These are phyloP conservation scores for Clitoria ternatea DNA, from an alignment of 306 rosid genomes.

Conservation along the genomic window DNA sequence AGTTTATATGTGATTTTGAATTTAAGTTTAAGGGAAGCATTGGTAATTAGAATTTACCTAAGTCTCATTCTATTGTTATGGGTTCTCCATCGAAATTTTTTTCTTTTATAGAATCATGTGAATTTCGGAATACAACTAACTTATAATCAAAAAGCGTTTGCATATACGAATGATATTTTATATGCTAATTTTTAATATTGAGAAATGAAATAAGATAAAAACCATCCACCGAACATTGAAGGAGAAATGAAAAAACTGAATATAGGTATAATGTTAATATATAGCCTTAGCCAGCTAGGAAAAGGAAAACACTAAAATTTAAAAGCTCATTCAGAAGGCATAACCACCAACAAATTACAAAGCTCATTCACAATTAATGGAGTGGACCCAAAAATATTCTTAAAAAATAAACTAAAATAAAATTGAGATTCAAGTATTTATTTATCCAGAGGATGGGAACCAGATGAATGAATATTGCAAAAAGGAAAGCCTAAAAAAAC, in stretches of 20 bases:
- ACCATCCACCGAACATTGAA: background rate
- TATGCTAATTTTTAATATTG: background rate
- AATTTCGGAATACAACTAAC: too few species aligned
- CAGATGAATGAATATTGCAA: constrained; percentile 16
- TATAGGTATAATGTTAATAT: background rate
- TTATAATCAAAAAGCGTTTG: background rate
- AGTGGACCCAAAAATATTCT: background rate
- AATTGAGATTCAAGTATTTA: background rate
- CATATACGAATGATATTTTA: background rate
- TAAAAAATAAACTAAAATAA: background rate
- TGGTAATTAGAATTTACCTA: too few species aligned
- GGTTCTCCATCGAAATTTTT: too few species aligned
- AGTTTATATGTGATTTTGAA: too few species aligned
- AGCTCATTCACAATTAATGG: constrained; percentile 10
- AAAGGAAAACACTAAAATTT: background rate
- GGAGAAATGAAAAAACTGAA: background rate
- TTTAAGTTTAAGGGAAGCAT: too few species aligned
- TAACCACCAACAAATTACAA: too few species aligned
- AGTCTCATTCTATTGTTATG: too few species aligned
- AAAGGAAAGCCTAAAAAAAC: constrained; percentile 16
- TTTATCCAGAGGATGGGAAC: background rate
- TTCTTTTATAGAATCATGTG: too few species aligned
- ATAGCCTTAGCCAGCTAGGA: background rate
- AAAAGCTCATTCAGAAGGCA: background rate
- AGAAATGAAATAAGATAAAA: background rate